phyloP scores from a whole-genome alignment of 2,329 filamentous ascomycete genomes.

The Saccharata proteae region DNA sequence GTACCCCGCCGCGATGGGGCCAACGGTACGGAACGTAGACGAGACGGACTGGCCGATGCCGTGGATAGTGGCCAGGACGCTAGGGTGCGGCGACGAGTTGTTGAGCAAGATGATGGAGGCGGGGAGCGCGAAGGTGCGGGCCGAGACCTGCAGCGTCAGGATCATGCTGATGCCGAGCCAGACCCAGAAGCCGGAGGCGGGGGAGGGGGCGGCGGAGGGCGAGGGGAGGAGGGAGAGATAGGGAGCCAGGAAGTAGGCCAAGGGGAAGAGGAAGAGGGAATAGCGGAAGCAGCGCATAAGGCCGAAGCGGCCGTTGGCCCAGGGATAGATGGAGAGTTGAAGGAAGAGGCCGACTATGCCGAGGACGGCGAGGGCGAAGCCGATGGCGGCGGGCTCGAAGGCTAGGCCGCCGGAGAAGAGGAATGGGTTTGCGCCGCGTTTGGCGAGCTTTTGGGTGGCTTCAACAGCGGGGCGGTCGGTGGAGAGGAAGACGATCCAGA shows the following conservation, averaged over 20 bases:
- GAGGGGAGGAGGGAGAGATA: constrained; percentile 59
- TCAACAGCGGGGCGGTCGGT: constrained; percentile 43
- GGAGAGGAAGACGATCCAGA: constrained; percentile 67
- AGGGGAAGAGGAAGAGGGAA: constrained; percentile 58
- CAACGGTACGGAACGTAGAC: constrained; percentile 42
- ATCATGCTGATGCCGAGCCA: constrained; percentile 56
- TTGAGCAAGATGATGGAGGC: constrained; percentile 47
- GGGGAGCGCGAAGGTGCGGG: constrained; percentile 55
- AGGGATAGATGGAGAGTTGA: constrained; percentile 60
- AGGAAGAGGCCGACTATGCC: constrained; percentile 64
- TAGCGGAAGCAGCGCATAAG: constrained; percentile 55
- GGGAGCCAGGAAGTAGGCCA: constrained; percentile 57
- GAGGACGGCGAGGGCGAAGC: constrained; percentile 66
- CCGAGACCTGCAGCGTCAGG: constrained; percentile 57
- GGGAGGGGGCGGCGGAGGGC: constrained; percentile 31
- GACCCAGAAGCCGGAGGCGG: constrained; percentile 42
- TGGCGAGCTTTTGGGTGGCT: constrained; percentile 13
- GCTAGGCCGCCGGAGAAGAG: constrained; percentile 62
- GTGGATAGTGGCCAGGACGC: constrained; percentile 46
- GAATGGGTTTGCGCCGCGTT: constrained; percentile 23
- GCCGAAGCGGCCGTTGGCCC: constrained; percentile 53
- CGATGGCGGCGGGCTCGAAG: constrained; percentile 58
- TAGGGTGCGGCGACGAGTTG: constrained; percentile 44
- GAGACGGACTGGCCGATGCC: constrained; percentile 46
- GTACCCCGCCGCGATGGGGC: constrained; percentile 43